Evolutionary conservation across 352 stramenopile species (phyloP).

Genomic region (Paralagenidium karlingii): DNA sequence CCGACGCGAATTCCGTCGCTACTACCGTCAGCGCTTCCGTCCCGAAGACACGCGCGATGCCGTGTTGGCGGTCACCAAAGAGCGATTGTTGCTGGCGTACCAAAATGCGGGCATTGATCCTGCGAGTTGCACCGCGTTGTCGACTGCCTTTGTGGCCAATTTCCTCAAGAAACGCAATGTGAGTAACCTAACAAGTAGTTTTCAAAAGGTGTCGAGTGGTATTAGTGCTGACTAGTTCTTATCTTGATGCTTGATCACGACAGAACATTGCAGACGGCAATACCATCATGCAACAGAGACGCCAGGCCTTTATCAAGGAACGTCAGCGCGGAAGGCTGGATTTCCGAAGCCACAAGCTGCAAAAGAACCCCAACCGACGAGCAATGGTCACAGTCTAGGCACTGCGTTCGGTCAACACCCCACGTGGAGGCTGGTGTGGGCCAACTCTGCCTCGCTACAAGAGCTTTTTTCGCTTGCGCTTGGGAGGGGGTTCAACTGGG

Average conservation of each 20-base stretch:
- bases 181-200: no score
- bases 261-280: slow-evolving; percentile 68
- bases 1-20: slow-evolving; percentile 80
- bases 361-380: slow-evolving; percentile 70
- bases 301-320: slow-evolving; percentile 58
- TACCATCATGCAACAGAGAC: slow-evolving; percentile 51
- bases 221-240: neutral
- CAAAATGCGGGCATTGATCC: slow-evolving; percentile 55
- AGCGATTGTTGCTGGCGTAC: slow-evolving; percentile 63
- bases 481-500: slow-evolving; percentile 1
- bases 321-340: slow-evolving; percentile 74
- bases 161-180: slow-evolving; percentile 70
- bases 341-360: slow-evolving; percentile 74
- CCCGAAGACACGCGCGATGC: slow-evolving; percentile 61
- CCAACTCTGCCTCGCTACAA: no score
- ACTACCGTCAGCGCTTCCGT: slow-evolving; percentile 85
- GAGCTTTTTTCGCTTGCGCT: neutral
- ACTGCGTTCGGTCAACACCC: slow-evolving; percentile 5
- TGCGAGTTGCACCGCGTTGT: slow-evolving; percentile 48
- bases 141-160: slow-evolving; percentile 65
- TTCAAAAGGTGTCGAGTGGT: neutral
- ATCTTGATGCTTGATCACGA: neutral
- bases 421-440: neutral
- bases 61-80: slow-evolving; percentile 67
- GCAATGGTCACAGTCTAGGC: slow-evolving; percentile 67